Percentiles rank a stretch among this genome's conserved stretches.
Evolutionary conservation across 1,139 yeast species (phyloP).

Genomic region (Hanseniaspora uvarum): DNA sequence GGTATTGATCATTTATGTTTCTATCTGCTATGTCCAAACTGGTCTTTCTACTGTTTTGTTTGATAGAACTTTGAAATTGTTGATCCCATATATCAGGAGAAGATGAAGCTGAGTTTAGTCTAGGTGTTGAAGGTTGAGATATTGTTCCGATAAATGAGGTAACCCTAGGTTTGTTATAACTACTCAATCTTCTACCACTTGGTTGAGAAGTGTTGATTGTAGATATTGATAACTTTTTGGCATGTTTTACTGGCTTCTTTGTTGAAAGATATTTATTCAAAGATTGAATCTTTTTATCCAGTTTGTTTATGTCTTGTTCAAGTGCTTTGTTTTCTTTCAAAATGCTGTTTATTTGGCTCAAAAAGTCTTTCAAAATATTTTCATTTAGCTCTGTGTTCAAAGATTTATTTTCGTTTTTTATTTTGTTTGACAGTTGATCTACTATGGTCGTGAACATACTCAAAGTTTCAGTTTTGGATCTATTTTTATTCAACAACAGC

Average conservation of each 20-base stretch:
- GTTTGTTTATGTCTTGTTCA: conserved; percentile 1
- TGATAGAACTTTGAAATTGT: not conserved
- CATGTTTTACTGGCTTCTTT: not conserved
- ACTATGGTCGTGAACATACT: conserved; percentile 14
- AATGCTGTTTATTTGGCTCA: not conserved
- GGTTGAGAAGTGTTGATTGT: not conserved
- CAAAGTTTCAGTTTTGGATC: conserved; percentile 16
- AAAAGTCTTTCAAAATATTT: not conserved
- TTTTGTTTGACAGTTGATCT: not conserved
- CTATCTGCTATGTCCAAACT: conserved; percentile 2
- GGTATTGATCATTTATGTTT: not conserved
- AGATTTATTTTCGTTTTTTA: conserved; percentile 6
- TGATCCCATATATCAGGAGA: conserved; percentile 16
- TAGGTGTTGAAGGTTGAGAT: conserved; percentile 8
- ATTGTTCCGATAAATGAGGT: not conserved
- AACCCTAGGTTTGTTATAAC: conserved; percentile 9
- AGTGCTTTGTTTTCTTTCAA: not conserved
- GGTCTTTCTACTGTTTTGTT: not conserved
- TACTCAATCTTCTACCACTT: conserved; percentile 9
- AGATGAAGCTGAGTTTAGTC: conserved; percentile 3
- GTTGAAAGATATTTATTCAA: not conserved
- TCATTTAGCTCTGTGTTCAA: conserved; percentile 6
- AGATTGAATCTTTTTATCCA: conserved; percentile 6
- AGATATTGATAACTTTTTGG: not conserved
- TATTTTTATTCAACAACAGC: conserved; percentile 2